Evolutionary conservation across 306 rosid genomes (phyloP).

Genomic region (Clitoria ternatea): DNA sequence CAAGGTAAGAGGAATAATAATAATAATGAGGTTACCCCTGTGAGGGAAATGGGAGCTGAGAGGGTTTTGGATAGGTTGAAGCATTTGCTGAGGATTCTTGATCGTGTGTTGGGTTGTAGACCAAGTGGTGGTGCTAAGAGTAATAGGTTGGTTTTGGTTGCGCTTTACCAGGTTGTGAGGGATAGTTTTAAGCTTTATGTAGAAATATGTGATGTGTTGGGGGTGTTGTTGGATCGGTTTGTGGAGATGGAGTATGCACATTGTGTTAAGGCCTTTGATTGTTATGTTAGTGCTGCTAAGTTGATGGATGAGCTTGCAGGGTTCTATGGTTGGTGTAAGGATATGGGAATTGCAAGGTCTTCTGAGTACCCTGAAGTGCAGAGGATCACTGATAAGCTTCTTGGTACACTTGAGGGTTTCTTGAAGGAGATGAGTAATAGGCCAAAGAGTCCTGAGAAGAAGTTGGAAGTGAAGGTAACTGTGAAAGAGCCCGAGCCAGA

Average conservation of each 20-base stretch:
- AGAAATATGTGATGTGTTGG: conserved; percentile 67
- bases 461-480: conserved; percentile 33
- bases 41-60: conserved; percentile 64
- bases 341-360: conserved; percentile 64
- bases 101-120: conserved; percentile 62
- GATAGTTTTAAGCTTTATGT: conserved; percentile 64
- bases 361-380: conserved; percentile 82
- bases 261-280: conserved; percentile 61
- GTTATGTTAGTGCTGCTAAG: conserved; percentile 59
- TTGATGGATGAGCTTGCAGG: conserved; percentile 60
- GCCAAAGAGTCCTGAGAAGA: conserved; percentile 47
- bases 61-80: conserved; percentile 59
- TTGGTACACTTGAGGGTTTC: conserved; percentile 66
- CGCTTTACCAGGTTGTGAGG: conserved; percentile 59
- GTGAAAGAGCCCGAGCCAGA: conserved; percentile 32
- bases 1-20: conserved; percentile 9
- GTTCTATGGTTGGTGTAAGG: conserved; percentile 82
- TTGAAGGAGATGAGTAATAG: conserved; percentile 51
- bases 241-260: conserved; percentile 69
- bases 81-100: conserved; percentile 55
- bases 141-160: conserved; percentile 58
- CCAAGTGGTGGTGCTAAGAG: conserved; percentile 65
- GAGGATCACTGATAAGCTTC: conserved; percentile 56
- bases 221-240: conserved; percentile 68
- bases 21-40: conserved; percentile 42